Base-by-base conservation (phyloP, 768 basidiomycete species). In the Calvatia gigantea region DNA sequence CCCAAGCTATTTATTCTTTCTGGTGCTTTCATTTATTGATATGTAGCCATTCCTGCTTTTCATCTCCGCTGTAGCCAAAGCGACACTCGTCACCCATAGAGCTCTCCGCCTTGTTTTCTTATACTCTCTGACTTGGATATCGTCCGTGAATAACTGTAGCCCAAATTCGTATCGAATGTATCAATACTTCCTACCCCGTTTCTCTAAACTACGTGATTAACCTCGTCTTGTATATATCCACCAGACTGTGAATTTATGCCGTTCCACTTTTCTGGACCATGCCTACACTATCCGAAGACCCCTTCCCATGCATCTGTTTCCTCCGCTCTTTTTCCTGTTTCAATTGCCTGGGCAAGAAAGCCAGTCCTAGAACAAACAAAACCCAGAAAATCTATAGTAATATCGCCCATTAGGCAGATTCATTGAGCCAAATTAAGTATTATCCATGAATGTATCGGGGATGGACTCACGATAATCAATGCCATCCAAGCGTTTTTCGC, bases 401-500 rank as follows among this genome's bases (percentile, higher is more conserved):
- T 39, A 48, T 47, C 54, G 54, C 54, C 46, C 54, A 39, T 47
- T n/a, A 48, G 33, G 21, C 9, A 48, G 6, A 33, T 35, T 57
- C 17, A 50, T 56, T 39, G 28, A 35, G 44, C 37, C 41, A 42
- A 42, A 38, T 46, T 51, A 17, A 48, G 43, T 25, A 49, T 50
- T 32, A 29, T 38, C 39, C 15, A 38, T 25, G 42, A 47, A 38
- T 44, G 14, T 28, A 21, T 39, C 7, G 52, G 25, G 56, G 25
- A 9, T 45, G 31, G n/a, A 68, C 73, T 61, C 51, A 76, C 74
- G 38, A 75, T 67, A 28, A 77, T 62, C 19, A 76, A 64, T 11
- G 79, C 81, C 56, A 74, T 59, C 80, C 78, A 82, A 46, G 73
- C 79, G 35, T 74, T 51, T 59, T 75, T 76, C 1, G 76, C 75